Conservation (phyloP, 2,329 filamentous ascomycete genomes). For the Phyllosticta ampelicida region DNA sequence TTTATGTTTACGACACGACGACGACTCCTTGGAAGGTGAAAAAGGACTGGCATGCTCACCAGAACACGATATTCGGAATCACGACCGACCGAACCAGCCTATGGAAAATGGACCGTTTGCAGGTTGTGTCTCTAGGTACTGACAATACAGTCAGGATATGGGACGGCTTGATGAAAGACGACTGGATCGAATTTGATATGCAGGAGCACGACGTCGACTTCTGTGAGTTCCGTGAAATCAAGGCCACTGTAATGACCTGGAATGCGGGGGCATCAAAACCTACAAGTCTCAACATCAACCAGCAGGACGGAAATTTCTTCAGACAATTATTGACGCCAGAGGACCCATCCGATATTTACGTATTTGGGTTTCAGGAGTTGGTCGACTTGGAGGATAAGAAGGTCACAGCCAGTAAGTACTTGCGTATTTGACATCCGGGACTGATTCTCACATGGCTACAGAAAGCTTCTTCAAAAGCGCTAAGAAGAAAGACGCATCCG, state of each 20-base stretch:
- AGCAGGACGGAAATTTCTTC: slow-evolving; percentile 66
- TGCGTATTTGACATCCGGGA: slow-evolving; percentile 12
- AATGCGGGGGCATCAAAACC: slow-evolving; percentile 97
- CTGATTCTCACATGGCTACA: slow-evolving; percentile 18
- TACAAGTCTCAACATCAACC: slow-evolving; percentile 59
- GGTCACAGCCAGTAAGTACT: slow-evolving; percentile 67
- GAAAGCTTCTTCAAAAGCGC: slow-evolving; percentile 70
- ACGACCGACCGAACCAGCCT: slow-evolving; percentile 69
- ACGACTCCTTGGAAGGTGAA: slow-evolving; percentile 76
- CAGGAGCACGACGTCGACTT: slow-evolving; percentile 71
- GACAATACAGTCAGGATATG: slow-evolving; percentile 78
- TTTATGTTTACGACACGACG: slow-evolving; percentile 82
- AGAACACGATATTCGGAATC: slow-evolving; percentile 68
- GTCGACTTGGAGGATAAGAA: slow-evolving; percentile 97
- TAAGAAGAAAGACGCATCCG: slow-evolving; percentile 73
- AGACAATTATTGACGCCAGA: slow-evolving; percentile 66
- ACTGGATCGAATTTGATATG: slow-evolving; percentile 90
- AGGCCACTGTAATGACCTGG: slow-evolving; percentile 80
- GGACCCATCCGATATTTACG: slow-evolving; percentile 72
- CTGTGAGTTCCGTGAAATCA: slow-evolving; percentile 74
- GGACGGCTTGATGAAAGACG: slow-evolving; percentile 88
- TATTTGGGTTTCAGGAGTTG: slow-evolving; percentile 98
- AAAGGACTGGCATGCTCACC: slow-evolving; percentile 93
- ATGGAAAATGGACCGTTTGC: slow-evolving; percentile 73
- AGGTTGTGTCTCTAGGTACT: slow-evolving; percentile 76